Percentiles rank a stretch among this genome's conserved stretches.
These are phyloP conservation scores for Polychytrium aggregatum DNA, from an alignment of 192 early-diverging fungal genomes.

Conservation along the genomic window DNA sequence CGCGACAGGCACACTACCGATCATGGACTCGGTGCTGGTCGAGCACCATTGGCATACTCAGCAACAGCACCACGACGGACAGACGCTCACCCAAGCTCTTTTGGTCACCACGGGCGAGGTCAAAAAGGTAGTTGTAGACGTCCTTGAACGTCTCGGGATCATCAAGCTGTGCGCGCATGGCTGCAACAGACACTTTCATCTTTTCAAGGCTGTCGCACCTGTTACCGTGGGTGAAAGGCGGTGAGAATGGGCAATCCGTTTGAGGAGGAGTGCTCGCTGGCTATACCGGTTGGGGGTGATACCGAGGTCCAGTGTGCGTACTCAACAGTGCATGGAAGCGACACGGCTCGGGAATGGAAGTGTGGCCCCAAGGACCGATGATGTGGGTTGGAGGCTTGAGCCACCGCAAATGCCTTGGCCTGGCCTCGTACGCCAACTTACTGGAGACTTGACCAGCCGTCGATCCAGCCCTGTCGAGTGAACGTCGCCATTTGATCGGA, in stretches of 20 bases:
- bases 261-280: too few relatives aligned
- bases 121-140: slow-evolving; percentile 66
- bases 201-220: slow-evolving; percentile 54
- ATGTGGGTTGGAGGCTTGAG: too few relatives aligned
- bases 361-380: too few relatives aligned
- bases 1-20: not conserved
- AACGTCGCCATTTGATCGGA: slow-evolving; percentile 68
- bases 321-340: too few relatives aligned
- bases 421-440: too few relatives aligned
- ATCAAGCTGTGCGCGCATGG: slow-evolving; percentile 37
- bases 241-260: too few relatives aligned
- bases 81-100: slow-evolving; percentile 52
- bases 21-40: not conserved
- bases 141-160: slow-evolving; percentile 50
- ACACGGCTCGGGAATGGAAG: too few relatives aligned
- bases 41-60: not conserved
- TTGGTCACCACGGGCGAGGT: slow-evolving; percentile 62
- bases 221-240: not conserved
- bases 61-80: not conserved
- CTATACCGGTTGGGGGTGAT: too few relatives aligned
- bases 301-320: too few relatives aligned
- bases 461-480: slow-evolving; percentile 51
- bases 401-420: too few relatives aligned
- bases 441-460: slow-evolving; percentile 58
- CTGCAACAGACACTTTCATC: slow-evolving; percentile 41